These are phyloP conservation scores for Phlyctochytrium arcticum DNA, from an alignment of 192 early-diverging fungal genomes.

Conservation along the genomic window DNA sequence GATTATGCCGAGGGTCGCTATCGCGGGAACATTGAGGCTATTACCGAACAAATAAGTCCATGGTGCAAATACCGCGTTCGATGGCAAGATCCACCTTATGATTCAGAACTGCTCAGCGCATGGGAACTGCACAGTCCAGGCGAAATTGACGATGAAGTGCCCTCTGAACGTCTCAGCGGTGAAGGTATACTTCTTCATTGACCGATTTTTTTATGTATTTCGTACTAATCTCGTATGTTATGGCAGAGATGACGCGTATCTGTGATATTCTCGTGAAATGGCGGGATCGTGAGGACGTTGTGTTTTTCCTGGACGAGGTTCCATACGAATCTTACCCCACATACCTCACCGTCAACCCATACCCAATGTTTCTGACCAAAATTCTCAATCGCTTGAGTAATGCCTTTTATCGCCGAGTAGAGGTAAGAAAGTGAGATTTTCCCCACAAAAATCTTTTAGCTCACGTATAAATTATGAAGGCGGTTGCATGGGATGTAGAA, in stretches of 20 bases:
- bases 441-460: no score
- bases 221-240: background rate
- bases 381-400: slow-evolving; percentile 16
- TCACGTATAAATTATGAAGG: background rate
- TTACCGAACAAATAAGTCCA: background rate
- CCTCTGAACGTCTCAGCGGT: background rate
- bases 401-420: slow-evolving; percentile 27
- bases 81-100: slow-evolving; percentile 3
- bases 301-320: slow-evolving; percentile 11
- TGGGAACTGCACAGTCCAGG: slow-evolving; percentile 22
- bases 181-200: background rate
- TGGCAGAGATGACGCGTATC: slow-evolving; percentile 10
- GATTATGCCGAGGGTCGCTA: slow-evolving; percentile 12
- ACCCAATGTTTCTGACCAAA: slow-evolving; percentile 23
- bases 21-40: slow-evolving; percentile 1
- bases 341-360: slow-evolving; percentile 20
- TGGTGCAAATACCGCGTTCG: slow-evolving; percentile 20
- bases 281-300: background rate
- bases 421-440: no score
- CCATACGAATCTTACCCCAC: slow-evolving; percentile 21
- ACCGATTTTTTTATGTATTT: background rate
- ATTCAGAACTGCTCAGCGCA: slow-evolving; percentile 7
- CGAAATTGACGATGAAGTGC: background rate
- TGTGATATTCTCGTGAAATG: slow-evolving; percentile 4
- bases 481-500: slow-evolving; percentile 18